Conservation (phyloP, 495 filamentous ascomycete genomes). For the Pyrenula aspistea region DNA sequence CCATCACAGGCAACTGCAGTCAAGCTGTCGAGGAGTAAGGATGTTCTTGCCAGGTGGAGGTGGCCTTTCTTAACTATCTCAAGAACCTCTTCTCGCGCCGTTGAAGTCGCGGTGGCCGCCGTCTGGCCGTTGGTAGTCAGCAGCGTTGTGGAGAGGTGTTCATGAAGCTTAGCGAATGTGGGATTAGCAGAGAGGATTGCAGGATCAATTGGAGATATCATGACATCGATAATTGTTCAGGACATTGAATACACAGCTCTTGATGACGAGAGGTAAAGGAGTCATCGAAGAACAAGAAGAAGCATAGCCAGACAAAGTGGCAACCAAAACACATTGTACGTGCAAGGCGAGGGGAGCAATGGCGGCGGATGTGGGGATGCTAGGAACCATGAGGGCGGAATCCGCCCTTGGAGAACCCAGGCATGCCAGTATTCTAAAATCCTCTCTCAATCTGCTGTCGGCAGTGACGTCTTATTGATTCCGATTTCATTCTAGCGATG, state of each 20-base stretch:
- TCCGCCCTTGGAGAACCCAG: too few relatives aligned
- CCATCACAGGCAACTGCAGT: slow-evolving; percentile 12
- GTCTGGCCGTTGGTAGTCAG: slow-evolving; percentile 54
- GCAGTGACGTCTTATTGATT: too few relatives aligned
- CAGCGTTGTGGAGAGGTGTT: slow-evolving; percentile 42
- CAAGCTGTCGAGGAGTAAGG: not conserved
- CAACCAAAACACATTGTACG: slow-evolving; percentile 4
- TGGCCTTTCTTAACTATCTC: slow-evolving; percentile 28
- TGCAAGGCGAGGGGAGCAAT: not conserved
- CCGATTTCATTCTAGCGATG: too few relatives aligned
- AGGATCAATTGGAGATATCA: slow-evolving; percentile 56
- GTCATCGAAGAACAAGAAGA: too few relatives aligned
- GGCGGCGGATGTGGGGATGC: not conserved
- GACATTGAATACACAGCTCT: too few relatives aligned
- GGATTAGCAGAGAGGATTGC: slow-evolving; percentile 49
- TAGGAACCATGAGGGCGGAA: too few relatives aligned
- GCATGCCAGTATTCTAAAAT: too few relatives aligned
- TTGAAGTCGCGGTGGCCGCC: slow-evolving; percentile 35
- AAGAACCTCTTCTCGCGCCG: slow-evolving; percentile 36
- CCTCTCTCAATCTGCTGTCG: too few relatives aligned
- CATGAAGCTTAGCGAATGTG: slow-evolving; percentile 51
- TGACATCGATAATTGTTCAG: too few relatives aligned
- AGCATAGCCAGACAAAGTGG: too few relatives aligned
- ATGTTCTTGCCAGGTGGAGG: not conserved
- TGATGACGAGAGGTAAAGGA: too few relatives aligned